A percentile compares a stretch with the other conserved stretches of the same genome.
phyloP scores from a whole-genome alignment of 2,329 filamentous ascomycete species.

The Magnaporthales sp. region DNA sequence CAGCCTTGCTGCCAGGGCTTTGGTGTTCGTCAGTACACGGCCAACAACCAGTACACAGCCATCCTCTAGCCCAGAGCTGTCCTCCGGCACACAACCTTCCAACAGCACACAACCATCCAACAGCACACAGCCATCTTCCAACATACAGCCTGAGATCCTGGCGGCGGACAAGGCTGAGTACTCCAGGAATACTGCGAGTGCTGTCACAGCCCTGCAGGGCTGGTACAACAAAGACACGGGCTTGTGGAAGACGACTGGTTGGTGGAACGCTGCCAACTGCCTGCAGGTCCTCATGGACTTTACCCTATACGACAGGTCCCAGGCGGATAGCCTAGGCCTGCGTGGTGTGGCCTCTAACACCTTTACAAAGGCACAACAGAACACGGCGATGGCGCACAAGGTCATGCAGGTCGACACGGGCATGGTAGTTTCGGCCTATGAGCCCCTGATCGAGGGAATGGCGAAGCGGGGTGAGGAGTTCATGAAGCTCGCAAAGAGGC shows the following conservation, averaged over 20 bases:
- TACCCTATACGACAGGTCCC: slow-evolving; percentile 22
- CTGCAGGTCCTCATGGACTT: slow-evolving; percentile 55
- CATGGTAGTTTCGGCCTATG: slow-evolving; percentile 28
- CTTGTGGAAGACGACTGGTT: slow-evolving; percentile 55
- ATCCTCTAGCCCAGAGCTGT: not conserved
- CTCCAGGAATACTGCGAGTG: slow-evolving; percentile 20
- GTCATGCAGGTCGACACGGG: slow-evolving; percentile 22
- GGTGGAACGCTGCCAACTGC: slow-evolving; percentile 67
- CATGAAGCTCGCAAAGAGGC: not conserved
- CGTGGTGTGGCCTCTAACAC: slow-evolving; percentile 33
- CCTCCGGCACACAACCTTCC: not conserved
- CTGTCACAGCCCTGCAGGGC: slow-evolving; percentile 38
- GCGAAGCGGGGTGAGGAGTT: not conserved
- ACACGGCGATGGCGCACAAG: slow-evolving; percentile 28
- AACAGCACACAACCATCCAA: slow-evolving; percentile 3
- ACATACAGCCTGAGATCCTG: not conserved
- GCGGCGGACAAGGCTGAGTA: slow-evolving; percentile 17
- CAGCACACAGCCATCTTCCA: not conserved
- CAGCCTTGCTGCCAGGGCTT: slow-evolving; percentile 14
- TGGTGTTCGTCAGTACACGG: slow-evolving; percentile 10
- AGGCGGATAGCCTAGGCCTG: slow-evolving; percentile 28
- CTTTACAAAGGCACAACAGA: slow-evolving; percentile 33
- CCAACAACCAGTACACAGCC: slow-evolving; percentile 4
- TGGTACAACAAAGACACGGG: slow-evolving; percentile 55
- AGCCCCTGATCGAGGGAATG: slow-evolving; percentile 11